A percentile compares a stretch with the other conserved stretches of the same genome.
phyloP scores from a whole-genome alignment of 2,329 filamentous ascomycete species.

The Monilinia aucupariae region DNA sequence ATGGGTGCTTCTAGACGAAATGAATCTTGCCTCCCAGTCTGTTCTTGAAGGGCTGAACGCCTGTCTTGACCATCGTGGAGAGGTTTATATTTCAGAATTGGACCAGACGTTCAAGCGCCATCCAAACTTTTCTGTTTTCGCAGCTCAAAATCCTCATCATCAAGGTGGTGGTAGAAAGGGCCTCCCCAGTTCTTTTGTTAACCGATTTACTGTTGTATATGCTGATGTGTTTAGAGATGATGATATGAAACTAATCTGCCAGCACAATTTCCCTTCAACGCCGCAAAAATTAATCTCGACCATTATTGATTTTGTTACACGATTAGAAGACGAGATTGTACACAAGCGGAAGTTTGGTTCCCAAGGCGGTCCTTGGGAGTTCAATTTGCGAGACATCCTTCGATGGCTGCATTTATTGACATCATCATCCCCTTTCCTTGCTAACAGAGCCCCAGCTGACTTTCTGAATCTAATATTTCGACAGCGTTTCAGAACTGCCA shows the following conservation, averaged over 20 bases:
- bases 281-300: conserved; percentile 53
- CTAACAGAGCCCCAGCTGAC: conserved; percentile 57
- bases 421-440: conserved; percentile 54
- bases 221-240: conserved; percentile 80
- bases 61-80: conserved; percentile 90
- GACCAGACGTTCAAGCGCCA: conserved; percentile 92
- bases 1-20: conserved; percentile 96
- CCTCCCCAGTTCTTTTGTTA: conserved; percentile 90
- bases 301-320: conserved; percentile 74
- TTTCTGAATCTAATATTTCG: conserved; percentile 77
- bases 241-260: conserved; percentile 78
- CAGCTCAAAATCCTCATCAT: conserved; percentile 95
- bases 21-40: conserved; percentile 96
- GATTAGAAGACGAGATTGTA: conserved; percentile 67
- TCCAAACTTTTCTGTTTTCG: conserved; percentile 86
- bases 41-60: conserved; percentile 95
- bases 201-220: conserved; percentile 96
- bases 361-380: conserved; percentile 83
- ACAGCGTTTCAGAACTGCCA: conserved; percentile 75
- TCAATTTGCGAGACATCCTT: conserved; percentile 85
- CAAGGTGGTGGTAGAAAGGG: conserved; percentile 95
- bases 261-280: conserved; percentile 66
- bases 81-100: conserved; percentile 91
- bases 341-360: conserved; percentile 53
- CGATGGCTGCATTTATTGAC: conserved; percentile 76